Base-by-base conservation (phyloP, 179 eudicot species). In the Gypsophila paniculata region DNA sequence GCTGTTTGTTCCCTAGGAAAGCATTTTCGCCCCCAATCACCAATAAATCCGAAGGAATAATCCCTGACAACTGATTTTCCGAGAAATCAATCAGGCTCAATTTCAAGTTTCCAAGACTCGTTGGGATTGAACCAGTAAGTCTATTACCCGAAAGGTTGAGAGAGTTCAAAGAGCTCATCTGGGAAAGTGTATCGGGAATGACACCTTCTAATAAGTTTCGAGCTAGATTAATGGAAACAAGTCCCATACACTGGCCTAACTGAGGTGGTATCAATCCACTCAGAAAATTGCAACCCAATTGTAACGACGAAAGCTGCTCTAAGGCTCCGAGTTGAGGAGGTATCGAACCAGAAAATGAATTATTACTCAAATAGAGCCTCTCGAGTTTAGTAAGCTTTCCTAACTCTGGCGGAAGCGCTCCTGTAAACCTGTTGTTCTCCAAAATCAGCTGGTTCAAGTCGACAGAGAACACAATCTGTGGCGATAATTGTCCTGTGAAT, bases 81-180 rank as follows among this genome's bases (percentile, higher is more conserved):
- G 99, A 90, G 54, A 95, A 64, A 77, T 95, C 96, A 15, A 92
- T 82, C 23, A 76, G 77, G 68, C 96, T 92, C 19, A 95, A 76
- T 80, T 79, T 90, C 83, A 92, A 74, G 34, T 74, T 87, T 42
- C 77, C 86, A 3, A 92, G 76, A 70, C 75, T 81, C 42, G 26
- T 65, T 2, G 99, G 97, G 29, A 95, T 82, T 0, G 83, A 58
- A 65, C 99, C 99, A 0, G 74, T 64, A 18, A 95, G 87, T 67
- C 42, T 65, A 68, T 95, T 94, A n/a, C 82, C 73, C 5, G 99
- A 95, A 77, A 95, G 87, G 77, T 95, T 95, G 59, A 95, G 83
- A 38, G 97, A 85, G 75, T 95, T 95, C 82, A 95, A 77, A 22
- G 87, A 85, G 74, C 70, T 57, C 78, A 88, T 85, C 21, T 69